Conservation (phyloP, 108 stramenopile species). For the Nitzschia palea region DNA sequence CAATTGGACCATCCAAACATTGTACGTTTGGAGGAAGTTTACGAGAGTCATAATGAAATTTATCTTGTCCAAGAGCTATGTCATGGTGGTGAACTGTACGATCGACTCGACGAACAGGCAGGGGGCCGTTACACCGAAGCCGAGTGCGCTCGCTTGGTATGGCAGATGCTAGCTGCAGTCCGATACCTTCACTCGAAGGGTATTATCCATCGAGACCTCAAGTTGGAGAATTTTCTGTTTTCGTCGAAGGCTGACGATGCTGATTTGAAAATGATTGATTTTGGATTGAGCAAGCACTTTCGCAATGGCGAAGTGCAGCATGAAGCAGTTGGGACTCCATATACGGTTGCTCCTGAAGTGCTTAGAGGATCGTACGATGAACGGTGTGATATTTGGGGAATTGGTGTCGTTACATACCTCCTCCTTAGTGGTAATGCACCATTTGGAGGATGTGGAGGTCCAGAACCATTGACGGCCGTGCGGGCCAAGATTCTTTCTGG, state of each 20-base stretch:
- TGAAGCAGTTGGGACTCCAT: constrained; percentile 89
- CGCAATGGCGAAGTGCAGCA: constrained; percentile 78
- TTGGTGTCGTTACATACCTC: constrained; percentile 85
- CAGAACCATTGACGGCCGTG: constrained; percentile 79
- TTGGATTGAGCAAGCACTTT: constrained; percentile 94
- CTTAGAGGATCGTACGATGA: constrained; percentile 85
- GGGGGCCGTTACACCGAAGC: constrained; percentile 93
- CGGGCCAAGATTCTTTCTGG: constrained; percentile 73
- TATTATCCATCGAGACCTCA: constrained; percentile 89
- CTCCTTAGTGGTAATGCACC: constrained; percentile 85
- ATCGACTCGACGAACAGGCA: constrained; percentile 87
- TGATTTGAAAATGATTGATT: constrained; percentile 97
- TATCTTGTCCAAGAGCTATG: constrained; percentile 94
- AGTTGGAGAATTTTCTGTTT: constrained; percentile 93
- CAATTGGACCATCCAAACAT: constrained; percentile 92
- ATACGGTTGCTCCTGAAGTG: constrained; percentile 89
- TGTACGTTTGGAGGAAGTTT: constrained; percentile 80
- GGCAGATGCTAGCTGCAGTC: constrained; percentile 89
- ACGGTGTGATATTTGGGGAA: constrained; percentile 86
- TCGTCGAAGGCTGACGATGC: constrained; percentile 46
- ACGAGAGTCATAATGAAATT: constrained; percentile 80
- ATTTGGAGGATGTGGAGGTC: constrained; percentile 85
- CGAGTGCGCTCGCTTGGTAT: constrained; percentile 83
- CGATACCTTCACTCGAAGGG: constrained; percentile 91
- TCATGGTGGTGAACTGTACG: constrained; percentile 94